A percentile compares a stretch with the other conserved stretches of the same genome.
phyloP scores from a whole-genome alignment of 345 rosid species.

The Pseudoturritis turrita region DNA sequence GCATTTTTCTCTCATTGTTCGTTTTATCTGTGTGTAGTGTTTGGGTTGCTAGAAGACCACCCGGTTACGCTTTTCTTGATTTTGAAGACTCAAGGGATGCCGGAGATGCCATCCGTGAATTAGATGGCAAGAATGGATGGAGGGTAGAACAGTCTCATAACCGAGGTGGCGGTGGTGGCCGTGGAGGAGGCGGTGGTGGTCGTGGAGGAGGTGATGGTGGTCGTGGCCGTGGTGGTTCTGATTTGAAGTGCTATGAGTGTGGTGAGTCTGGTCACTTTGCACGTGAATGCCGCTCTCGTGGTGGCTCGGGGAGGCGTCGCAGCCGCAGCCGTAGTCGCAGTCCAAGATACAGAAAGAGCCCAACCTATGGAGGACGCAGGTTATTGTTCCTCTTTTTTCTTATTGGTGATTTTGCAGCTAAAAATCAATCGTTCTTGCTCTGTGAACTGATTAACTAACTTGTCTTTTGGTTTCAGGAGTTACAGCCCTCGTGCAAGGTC shows the following conservation, averaged over 20 bases:
- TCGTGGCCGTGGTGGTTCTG: conserved; percentile 80
- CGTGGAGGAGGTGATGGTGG: conserved; percentile 47
- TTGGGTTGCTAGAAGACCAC: conserved; percentile 93
- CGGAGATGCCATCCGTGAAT: conserved; percentile 70
- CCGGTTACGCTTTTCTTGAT: conserved; percentile 84
- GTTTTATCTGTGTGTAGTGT: conserved; percentile 41
- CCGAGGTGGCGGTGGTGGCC: conserved; percentile 53
- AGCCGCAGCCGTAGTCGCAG: conserved; percentile 74
- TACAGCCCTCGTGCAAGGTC: conserved; percentile 90
- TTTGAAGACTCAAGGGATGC: conserved; percentile 84
- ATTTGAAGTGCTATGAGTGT: conserved; percentile 88
- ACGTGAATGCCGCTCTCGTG: conserved; percentile 75
- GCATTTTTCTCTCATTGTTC: not conserved
- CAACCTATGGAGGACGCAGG: conserved; percentile 78
- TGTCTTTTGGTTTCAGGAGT: conserved; percentile 48
- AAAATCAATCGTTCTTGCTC: not conserved
- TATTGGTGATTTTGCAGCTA: not conserved
- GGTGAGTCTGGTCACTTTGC: conserved; percentile 97
- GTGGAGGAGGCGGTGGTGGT: conserved; percentile 48
- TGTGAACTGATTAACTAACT: not conserved
- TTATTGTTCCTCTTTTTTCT: conserved; percentile 4
- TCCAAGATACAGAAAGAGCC: conserved; percentile 85
- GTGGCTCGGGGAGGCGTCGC: conserved; percentile 59
- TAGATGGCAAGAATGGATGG: conserved; percentile 92
- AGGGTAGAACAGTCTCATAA: conserved; percentile 89